Base-by-base conservation (phyloP, 2,329 filamentous ascomycete genomes). In the Septoria petroselini region DNA sequence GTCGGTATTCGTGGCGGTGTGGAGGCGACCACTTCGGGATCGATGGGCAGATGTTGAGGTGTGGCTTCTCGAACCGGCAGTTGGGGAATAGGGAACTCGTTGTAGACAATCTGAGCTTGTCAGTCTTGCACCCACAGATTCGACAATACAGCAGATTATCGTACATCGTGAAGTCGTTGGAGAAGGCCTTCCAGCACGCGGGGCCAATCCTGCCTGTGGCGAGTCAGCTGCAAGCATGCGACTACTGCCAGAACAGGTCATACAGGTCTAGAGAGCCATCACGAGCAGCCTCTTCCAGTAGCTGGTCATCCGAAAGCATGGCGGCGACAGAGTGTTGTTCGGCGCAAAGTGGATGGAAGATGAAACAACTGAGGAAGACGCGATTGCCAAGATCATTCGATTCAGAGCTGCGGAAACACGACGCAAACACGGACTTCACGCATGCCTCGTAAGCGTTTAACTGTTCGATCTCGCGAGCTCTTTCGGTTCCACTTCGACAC, bases 41-140 rank as follows among this genome's bases (percentile, higher is more conserved):
- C 63, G 46, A 64, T 58, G 52, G 72, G 65, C 47, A 72, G 64
- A 59, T 71, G 63, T 53, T 71, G 68, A 35, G 72, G 76, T 44
- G 81, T 70, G 59, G 72, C 62, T 53, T 71, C 68, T 39, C 72
- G 76, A 43, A 81, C 70, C 45, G 73, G 76, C 44, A 81, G 70
- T 44, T 73, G 75, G 8, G 86, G 86, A 60, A 85, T 84, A 34
- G 86, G 83, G 62, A 95, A 95, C 44, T 85, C 83, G 65, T 82
- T 77, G 68, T 81, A 79, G 33, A 86, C 80, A 59, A 90, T 91
- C 88, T 94, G 37, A 19, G 12, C 18, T 25, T 15, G 34, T 40
- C 40, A 46, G 33, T 33, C n/a, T 27, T 7, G 31, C 11, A n/a
- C 12, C n/a, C 15, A 25, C 55, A 54, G 31, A 59, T 50, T 15